Evolutionary conservation across 495 filamentous ascomycete species (phyloP).

Genomic region (Delitschia confertaspora): DNA sequence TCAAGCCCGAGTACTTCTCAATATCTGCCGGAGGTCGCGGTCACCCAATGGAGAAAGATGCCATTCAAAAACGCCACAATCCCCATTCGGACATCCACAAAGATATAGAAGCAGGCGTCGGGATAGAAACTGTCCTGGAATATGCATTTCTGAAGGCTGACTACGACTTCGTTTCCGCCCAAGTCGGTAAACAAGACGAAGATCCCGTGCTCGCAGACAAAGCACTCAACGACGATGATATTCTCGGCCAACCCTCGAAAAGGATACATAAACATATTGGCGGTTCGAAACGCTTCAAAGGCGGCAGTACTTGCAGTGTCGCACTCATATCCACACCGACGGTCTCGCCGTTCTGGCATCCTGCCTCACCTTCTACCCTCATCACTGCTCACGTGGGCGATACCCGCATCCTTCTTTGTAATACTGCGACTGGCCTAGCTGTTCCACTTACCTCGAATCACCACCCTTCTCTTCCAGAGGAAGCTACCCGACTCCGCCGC

Average conservation of each 20-base stretch:
- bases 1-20: constrained; percentile 62
- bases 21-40: constrained; percentile 29
- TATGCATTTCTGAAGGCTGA: constrained; percentile 91
- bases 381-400: constrained; percentile 90
- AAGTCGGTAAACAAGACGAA: constrained; percentile 64
- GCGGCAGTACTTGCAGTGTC: constrained; percentile 81
- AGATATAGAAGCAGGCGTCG: constrained; percentile 29
- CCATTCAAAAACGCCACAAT: constrained; percentile 13
- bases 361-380: constrained; percentile 68
- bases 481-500: constrained; percentile 72
- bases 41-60: constrained; percentile 24
- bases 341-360: constrained; percentile 90
- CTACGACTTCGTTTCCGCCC: constrained; percentile 82
- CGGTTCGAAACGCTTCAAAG: constrained; percentile 68
- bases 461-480: constrained; percentile 76
- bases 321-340: constrained; percentile 87
- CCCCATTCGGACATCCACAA: constrained; percentile 24
- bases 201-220: constrained; percentile 59
- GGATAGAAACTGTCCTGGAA: constrained; percentile 58
- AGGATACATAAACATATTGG: constrained; percentile 44
- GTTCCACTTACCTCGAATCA: constrained; percentile 79
- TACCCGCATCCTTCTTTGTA: constrained; percentile 79
- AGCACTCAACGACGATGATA: constrained; percentile 71
- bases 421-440: constrained; percentile 65
- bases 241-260: constrained; percentile 58